These are phyloP conservation scores for Pyrus hybrid DNA, from an alignment of 331 rosid species.

Conservation along the genomic window DNA sequence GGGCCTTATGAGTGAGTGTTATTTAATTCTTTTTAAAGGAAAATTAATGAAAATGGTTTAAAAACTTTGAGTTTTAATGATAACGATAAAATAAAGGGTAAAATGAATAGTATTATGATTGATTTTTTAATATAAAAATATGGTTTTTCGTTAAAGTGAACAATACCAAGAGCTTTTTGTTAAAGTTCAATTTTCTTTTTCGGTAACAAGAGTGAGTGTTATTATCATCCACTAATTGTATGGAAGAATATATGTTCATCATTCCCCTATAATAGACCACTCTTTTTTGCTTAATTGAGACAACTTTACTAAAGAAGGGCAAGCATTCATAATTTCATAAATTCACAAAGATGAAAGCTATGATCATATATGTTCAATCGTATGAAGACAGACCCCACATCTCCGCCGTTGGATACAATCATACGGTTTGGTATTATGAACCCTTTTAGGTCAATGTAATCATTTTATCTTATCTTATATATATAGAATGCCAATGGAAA, in stretches of 20 bases:
- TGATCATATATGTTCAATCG: conserved; percentile 38
- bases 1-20: conserved; percentile 18
- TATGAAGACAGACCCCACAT: conserved; percentile 51
- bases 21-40: background rate
- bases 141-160: too few relatives aligned
- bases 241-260: conserved; percentile 26
- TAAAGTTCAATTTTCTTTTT: too few relatives aligned
- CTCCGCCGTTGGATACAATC: conserved; percentile 57
- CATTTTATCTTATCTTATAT: too few relatives aligned
- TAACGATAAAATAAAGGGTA: too few relatives aligned
- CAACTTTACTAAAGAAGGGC: conserved; percentile 33
- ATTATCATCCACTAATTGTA: conserved; percentile 16
- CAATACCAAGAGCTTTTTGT: too few relatives aligned
- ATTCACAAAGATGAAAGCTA: conserved; percentile 31
- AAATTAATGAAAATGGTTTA: too few relatives aligned
- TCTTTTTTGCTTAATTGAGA: conserved; percentile 26
- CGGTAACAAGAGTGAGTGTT: background rate
- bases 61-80: too few relatives aligned
- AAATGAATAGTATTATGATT: too few relatives aligned
- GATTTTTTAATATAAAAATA: too few relatives aligned
- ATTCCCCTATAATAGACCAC: conserved; percentile 40
- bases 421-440: conserved; percentile 28
- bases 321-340: conserved; percentile 10
- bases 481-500: too few relatives aligned
- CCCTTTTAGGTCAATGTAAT: conserved; percentile 54